Evolutionary conservation across 1,284 basidiomycete genomes (phyloP), one percentile per base, ranked within the genome.

Genomic region (Ganoderma meredithae): DNA sequence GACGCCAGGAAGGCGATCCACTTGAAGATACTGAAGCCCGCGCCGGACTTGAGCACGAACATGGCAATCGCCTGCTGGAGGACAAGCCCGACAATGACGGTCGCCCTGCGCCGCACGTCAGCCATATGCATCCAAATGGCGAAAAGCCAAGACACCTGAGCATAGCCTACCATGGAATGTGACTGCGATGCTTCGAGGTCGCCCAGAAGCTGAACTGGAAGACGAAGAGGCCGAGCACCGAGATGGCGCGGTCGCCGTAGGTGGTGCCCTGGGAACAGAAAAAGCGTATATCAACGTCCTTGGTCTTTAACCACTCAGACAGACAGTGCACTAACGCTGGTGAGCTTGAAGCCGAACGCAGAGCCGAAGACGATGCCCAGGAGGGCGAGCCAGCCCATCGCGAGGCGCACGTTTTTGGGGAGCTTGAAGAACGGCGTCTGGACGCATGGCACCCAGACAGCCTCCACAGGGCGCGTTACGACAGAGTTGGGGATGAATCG

Each of bases 61-160:
- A 96, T 85, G 1, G 94, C 95, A 65, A 96, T 88, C 17, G 83
- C 87, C 80, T 96, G 94, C 76, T 96, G 95, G 61, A 91, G 76
- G 80, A 95, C 90, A n/a, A 96, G 83, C 17, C 95, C 95, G 59
- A 95, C 90, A 68, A 95, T 89, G 72, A 95, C 87, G 12, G 94
- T 95, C 22, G 89, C 90, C 92, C 91, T 92, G 60, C 49, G 22
- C n/a, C 53, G 47, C 70, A 6, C 2, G 25, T 70, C 61, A 73
- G 72, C 43, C 43, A 40, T 64, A 36, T 47, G 55, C 33, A 27
- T 13, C 25, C 25, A 19, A 7, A 25, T 19, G 40, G 44, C 62
- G 2, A 44, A 41, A 12, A 17, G n/a, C 13, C n/a, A 9, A 36
- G 47, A 70, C 76, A 19, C 4, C 40, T 12, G 40, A 49, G 22